Base-by-base conservation (phyloP, 2,329 filamentous ascomycete species). In the Aspergillus pseudoglaucus region DNA sequence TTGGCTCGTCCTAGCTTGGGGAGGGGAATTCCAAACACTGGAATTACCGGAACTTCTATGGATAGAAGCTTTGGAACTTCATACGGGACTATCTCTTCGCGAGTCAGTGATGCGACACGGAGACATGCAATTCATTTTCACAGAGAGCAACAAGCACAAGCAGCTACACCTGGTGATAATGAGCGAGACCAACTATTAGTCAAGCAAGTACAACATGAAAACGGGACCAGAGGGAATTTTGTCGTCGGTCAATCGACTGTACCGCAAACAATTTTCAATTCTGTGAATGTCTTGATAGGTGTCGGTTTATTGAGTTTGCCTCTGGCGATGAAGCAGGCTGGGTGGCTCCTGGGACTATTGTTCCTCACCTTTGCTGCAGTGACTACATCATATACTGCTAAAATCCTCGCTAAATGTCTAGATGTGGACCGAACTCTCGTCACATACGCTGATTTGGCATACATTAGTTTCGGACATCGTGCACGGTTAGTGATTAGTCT, bases 261-360 rank as follows among this genome's bases (percentile, higher is more conserved):
- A 14, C 90, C 90, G 0, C 91, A 97, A 72, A 97, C 91, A 6
- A 80, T 96, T 53, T 95, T 97, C 76, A 98, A 98, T 70, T 94
- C 89, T 3, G 91, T 91, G 64, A 95, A 95, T 56, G 88, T 94
- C 44, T 74, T 96, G 50, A 91, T 96, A 52, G 90, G 90, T 14
- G 85, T 98, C 25, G 91, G 91, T 1, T 73, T 98, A 25, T 77
- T 98, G 44, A 94, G 88, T 67, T 74, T 98, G 46, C 93, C 91
- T 5, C 78, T 97, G 62, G 91, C 88, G 5, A 75, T 97, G 60
- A 88, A 84, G 60, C 90, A 95, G 66, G 84, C 88, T 10, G 91
- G 90, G 44, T 95, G 90, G 90, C 69, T 95, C 37, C 81, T 89
- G 52, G 93, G 93, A 45, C 77, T 95, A 60, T 53, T 78, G 38